Percentiles rank a stretch among this genome's conserved stretches.
Evolutionary conservation across 176 grass and related monocot species (phyloP).

Genomic region (Paspalum vaginatum): DNA sequence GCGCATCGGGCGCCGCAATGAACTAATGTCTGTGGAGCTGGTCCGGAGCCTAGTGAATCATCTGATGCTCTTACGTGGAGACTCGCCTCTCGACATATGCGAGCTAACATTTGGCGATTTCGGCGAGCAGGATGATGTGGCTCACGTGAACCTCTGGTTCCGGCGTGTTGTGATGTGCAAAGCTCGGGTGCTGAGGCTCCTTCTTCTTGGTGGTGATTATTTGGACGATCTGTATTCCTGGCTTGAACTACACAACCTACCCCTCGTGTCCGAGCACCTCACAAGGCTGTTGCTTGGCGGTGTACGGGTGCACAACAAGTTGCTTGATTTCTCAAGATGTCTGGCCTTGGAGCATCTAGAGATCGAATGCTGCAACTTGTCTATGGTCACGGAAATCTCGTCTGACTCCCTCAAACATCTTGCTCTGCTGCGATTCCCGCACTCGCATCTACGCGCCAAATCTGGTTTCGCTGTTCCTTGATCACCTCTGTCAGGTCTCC

Average conservation of each 20-base stretch:
- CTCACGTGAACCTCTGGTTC: neutral
- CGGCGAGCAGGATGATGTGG: neutral
- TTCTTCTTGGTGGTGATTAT: too few species aligned
- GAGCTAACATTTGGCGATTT: too few species aligned
- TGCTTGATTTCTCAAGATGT: conserved; percentile 19
- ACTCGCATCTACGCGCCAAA: neutral
- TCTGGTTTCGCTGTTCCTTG: neutral
- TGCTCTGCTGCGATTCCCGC: neutral
- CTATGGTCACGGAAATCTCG: neutral
- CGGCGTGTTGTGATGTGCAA: neutral
- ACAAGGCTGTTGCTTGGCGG: neutral
- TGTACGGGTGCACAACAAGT: neutral
- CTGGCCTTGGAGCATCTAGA: conserved; percentile 9
- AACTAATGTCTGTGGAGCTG: too few species aligned
- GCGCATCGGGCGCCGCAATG: too few species aligned
- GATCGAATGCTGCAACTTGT: neutral
- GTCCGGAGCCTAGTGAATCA: too few species aligned
- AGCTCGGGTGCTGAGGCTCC: neutral
- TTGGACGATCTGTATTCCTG: too few species aligned
- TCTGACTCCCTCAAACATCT: neutral
- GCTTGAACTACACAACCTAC: too few species aligned
- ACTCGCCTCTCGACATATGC: too few species aligned
- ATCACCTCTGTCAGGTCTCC: neutral
- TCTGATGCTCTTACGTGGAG: too few species aligned
- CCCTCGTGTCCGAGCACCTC: too few species aligned